Evolutionary conservation across 2,329 filamentous ascomycete genomes (phyloP).

Genomic region (Aureobasidium sp.): DNA sequence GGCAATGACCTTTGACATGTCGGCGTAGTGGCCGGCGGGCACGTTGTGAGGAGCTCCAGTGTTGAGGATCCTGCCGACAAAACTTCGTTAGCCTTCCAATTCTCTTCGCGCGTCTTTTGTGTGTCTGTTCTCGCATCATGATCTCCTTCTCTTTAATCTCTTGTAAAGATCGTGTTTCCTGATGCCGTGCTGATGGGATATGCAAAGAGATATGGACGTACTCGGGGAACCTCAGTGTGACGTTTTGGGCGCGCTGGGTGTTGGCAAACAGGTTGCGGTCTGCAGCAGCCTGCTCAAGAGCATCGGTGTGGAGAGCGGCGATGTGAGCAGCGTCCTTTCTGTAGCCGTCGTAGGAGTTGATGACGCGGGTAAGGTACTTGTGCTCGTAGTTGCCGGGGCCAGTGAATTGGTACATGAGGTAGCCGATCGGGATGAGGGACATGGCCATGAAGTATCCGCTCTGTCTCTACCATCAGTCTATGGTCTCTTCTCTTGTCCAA

Average conservation of each 20-base stretch:
- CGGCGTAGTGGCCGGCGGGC: slow-evolving; percentile 48
- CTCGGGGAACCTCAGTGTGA: slow-evolving; percentile 55
- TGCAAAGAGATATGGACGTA: slow-evolving; percentile 34
- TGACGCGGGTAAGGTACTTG: slow-evolving; percentile 43
- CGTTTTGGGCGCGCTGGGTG: slow-evolving; percentile 31
- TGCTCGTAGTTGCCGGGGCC: slow-evolving; percentile 30
- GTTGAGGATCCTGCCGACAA: slow-evolving; percentile 48
- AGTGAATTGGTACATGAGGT: slow-evolving; percentile 38
- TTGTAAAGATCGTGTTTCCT: background rate
- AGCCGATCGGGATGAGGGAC: slow-evolving; percentile 34
- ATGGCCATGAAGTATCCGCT: slow-evolving; percentile 40
- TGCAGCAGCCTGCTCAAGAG: slow-evolving; percentile 53
- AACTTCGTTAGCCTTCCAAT: slow-evolving; percentile 10
- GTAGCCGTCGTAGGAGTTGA: slow-evolving; percentile 46
- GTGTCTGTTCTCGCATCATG: background rate
- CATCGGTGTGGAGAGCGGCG: slow-evolving; percentile 52
- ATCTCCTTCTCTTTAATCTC: background rate
- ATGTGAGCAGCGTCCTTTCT: slow-evolving; percentile 45
- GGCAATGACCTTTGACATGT: slow-evolving; percentile 51
- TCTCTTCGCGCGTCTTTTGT: background rate
- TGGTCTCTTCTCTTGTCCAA: slow-evolving; percentile 12
- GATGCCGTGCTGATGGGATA: background rate
- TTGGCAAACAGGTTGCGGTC: slow-evolving; percentile 53
- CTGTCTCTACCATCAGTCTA: slow-evolving; percentile 21
- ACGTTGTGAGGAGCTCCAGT: slow-evolving; percentile 55